phyloP scores from a whole-genome alignment of 306 rosid genomes.

The Rubus idaeus region DNA sequence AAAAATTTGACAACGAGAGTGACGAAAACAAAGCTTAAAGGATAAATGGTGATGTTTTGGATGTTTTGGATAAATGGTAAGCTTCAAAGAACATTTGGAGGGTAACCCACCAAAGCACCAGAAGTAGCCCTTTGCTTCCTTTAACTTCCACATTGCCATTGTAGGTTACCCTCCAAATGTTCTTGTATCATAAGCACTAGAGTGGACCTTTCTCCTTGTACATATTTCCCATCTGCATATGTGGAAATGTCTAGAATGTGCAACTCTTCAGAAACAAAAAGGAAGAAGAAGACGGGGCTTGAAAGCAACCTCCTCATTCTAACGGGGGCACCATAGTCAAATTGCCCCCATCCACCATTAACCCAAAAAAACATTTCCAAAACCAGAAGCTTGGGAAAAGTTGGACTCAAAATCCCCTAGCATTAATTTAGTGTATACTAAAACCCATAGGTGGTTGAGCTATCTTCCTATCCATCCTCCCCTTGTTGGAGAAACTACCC shows the following conservation, averaged over 20 bases:
- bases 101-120: constrained; percentile 12
- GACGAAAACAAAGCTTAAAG: background rate
- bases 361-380: constrained; percentile 9
- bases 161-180: constrained; percentile 4
- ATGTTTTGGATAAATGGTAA: too few relatives aligned
- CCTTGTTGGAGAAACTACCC: constrained; percentile 29
- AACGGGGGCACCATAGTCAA: constrained; percentile 1
- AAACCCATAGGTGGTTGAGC: constrained; percentile 48
- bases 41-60: background rate
- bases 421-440: constrained; percentile 8
- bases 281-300: background rate
- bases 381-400: background rate
- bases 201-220: background rate
- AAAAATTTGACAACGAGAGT: too few relatives aligned
- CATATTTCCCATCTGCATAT: background rate
- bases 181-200: background rate
- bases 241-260: constrained; percentile 15
- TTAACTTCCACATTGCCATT: background rate
- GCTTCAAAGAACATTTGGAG: too few relatives aligned
- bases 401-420: background rate
- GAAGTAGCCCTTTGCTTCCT: background rate
- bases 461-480: constrained; percentile 26
- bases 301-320: background rate
- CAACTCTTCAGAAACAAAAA: background rate
- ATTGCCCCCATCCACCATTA: background rate